Percentiles rank a stretch among this genome's conserved stretches.
These are phyloP conservation scores for Septoria linicola DNA, from an alignment of 2,329 filamentous ascomycete genomes.

Conservation along the genomic window DNA sequence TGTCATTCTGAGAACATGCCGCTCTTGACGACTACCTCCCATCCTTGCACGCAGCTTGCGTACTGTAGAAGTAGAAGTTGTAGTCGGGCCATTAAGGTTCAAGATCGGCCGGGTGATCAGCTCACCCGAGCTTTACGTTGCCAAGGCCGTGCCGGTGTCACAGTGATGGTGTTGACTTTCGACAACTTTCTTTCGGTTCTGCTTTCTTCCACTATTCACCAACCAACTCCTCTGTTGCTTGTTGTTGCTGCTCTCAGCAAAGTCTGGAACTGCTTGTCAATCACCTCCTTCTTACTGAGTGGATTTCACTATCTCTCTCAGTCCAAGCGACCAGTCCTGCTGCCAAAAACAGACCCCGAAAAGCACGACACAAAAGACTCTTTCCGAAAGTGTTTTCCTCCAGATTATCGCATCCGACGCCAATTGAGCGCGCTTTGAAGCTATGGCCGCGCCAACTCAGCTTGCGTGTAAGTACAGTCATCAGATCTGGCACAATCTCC, in stretches of 20 bases:
- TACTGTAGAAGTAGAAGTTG: too few species aligned
- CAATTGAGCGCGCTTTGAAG: neutral
- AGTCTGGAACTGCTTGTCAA: constrained; percentile 11
- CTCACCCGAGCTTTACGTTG: neutral
- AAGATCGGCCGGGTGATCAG: too few species aligned
- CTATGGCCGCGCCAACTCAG: constrained; percentile 55
- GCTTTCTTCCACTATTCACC: too few species aligned
- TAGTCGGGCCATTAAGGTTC: too few species aligned
- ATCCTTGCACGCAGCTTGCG: too few species aligned
- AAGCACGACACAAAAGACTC: constrained; percentile 23
- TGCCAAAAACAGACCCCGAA: constrained; percentile 16
- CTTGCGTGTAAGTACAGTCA: constrained; percentile 19
- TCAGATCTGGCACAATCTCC: constrained; percentile 90
- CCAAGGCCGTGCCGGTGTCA: neutral
- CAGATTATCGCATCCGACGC: constrained; percentile 10
- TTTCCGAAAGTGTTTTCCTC: neutral
- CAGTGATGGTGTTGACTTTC: neutral
- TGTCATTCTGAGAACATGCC: too few species aligned
- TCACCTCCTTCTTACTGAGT: constrained; percentile 28
- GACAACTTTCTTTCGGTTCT: neutral
- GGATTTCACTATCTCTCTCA: constrained; percentile 39
- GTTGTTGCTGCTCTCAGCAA: constrained; percentile 13
- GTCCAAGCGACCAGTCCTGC: constrained; percentile 31
- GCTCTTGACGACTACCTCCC: too few species aligned
- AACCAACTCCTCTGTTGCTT: neutral